phyloP scores from a whole-genome alignment of 23 red algal species.

The Gracilaria vermiculophylla region DNA sequence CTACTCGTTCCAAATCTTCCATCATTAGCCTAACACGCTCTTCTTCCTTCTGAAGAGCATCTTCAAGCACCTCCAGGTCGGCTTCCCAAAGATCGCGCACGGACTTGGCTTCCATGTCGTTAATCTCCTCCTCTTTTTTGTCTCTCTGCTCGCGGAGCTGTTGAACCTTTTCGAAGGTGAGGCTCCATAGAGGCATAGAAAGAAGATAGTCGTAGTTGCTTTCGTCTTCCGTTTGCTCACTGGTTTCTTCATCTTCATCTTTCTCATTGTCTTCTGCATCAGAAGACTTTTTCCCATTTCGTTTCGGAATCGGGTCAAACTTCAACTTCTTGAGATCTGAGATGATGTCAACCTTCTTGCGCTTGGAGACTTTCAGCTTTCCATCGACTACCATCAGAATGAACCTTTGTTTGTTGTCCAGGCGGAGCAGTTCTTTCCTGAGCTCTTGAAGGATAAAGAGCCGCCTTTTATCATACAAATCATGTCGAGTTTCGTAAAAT shows the following conservation, averaged over 20 bases:
- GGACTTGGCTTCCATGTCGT: slow-evolving; percentile 58
- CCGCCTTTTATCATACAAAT: slow-evolving; percentile 78
- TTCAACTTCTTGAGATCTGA: slow-evolving; percentile 68
- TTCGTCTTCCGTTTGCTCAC: slow-evolving; percentile 4
- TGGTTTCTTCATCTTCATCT: slow-evolving; percentile 1
- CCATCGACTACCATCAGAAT: slow-evolving; percentile 79
- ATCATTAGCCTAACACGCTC: slow-evolving; percentile 3
- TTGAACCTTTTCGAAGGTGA: slow-evolving; percentile 84
- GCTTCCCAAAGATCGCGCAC: slow-evolving; percentile 70
- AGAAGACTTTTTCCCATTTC: background rate
- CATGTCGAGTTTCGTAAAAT: slow-evolving; percentile 75
- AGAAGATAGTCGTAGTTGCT: slow-evolving; percentile 88
- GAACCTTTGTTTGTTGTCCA: slow-evolving; percentile 88
- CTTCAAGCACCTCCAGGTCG: slow-evolving; percentile 77
- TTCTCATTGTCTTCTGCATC: slow-evolving; percentile 45
- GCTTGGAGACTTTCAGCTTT: slow-evolving; percentile 84
- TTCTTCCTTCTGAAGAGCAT: slow-evolving; percentile 53
- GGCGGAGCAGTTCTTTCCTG: slow-evolving; percentile 21
- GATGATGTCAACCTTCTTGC: slow-evolving; percentile 68
- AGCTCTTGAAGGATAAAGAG: slow-evolving; percentile 58
- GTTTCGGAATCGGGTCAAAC: slow-evolving; percentile 66
- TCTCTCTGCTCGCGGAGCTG: slow-evolving; percentile 75
- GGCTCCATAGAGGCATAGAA: slow-evolving; percentile 82
- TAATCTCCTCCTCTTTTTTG: slow-evolving; percentile 70
- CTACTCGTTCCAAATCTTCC: slow-evolving; percentile 53